Evolutionary conservation across 148 eudicot species (phyloP).

Genomic region (Silene latifolia): DNA sequence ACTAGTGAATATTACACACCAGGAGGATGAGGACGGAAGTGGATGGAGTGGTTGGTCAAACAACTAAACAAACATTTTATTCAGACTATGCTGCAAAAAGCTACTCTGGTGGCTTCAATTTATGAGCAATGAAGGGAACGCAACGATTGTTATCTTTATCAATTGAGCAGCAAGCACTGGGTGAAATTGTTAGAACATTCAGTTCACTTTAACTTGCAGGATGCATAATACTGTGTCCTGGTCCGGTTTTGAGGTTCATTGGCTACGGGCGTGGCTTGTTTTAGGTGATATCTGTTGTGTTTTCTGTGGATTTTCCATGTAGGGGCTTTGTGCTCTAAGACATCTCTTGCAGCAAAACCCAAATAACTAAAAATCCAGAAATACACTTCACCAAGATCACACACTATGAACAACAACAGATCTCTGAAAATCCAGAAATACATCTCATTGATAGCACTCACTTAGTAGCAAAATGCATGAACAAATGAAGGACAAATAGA

Average conservation of each 20-base stretch:
- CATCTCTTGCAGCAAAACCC: neutral
- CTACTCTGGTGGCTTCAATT: neutral
- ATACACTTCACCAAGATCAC: neutral
- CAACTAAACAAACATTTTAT: neutral
- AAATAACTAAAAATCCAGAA: neutral
- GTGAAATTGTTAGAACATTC: neutral
- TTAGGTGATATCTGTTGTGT: neutral
- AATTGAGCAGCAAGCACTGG: neutral
- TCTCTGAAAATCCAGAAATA: neutral
- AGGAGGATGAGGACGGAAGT: too few species aligned
- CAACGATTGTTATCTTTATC: neutral
- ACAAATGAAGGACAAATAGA: neutral
- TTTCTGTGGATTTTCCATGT: neutral
- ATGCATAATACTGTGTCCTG: neutral
- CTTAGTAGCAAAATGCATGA: neutral
- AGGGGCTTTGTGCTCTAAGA: neutral
- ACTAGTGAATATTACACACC: too few species aligned
- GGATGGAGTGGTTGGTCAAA: too few species aligned
- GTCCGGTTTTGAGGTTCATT: neutral
- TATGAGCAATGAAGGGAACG: neutral
- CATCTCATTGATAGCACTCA: neutral
- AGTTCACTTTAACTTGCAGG: neutral
- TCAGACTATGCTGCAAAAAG: neutral
- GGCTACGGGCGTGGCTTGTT: neutral
- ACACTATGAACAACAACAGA: neutral